Percentiles rank a stretch among this genome's conserved stretches.
phyloP scores from a whole-genome alignment of 805 yeast species.

The Clavispora santaluciae region DNA sequence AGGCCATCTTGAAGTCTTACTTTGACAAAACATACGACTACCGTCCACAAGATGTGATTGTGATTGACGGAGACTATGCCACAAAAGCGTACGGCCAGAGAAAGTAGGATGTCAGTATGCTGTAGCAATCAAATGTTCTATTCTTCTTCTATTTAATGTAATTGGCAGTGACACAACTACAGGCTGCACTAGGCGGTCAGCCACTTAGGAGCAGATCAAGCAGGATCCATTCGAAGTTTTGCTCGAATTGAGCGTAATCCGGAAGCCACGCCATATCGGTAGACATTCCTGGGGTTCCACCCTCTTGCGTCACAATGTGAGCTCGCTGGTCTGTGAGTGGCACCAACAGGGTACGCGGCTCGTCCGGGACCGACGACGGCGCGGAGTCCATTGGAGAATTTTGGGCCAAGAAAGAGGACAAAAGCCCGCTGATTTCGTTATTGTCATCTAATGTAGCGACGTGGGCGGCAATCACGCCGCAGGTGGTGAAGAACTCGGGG shows the following conservation, averaged over 20 bases:
- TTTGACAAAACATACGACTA: constrained; percentile 61
- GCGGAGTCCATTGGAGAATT: no score
- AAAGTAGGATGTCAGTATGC: no score
- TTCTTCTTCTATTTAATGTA: no score
- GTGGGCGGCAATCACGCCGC: neutral
- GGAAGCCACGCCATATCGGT: neutral
- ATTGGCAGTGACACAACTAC: no score
- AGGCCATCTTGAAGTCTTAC: constrained; percentile 58
- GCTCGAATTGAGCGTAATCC: neutral
- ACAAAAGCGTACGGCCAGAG: constrained; percentile 66
- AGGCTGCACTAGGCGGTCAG: no score
- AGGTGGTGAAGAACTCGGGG: neutral
- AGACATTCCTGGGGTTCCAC: neutral
- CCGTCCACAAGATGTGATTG: constrained; percentile 72
- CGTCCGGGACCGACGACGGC: no score
- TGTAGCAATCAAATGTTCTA: no score
- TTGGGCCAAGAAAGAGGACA: neutral
- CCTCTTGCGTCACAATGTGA: neutral
- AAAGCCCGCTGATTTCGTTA: neutral
- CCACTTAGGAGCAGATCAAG: neutral
- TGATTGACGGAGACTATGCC: constrained; percentile 65
- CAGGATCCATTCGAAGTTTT: neutral
- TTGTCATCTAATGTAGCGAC: neutral
- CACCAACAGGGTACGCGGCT: no score
- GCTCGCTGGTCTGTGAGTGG: neutral